phyloP scores from a whole-genome alignment of 2,329 filamentous ascomycete genomes.

The Boeremia exigua region DNA sequence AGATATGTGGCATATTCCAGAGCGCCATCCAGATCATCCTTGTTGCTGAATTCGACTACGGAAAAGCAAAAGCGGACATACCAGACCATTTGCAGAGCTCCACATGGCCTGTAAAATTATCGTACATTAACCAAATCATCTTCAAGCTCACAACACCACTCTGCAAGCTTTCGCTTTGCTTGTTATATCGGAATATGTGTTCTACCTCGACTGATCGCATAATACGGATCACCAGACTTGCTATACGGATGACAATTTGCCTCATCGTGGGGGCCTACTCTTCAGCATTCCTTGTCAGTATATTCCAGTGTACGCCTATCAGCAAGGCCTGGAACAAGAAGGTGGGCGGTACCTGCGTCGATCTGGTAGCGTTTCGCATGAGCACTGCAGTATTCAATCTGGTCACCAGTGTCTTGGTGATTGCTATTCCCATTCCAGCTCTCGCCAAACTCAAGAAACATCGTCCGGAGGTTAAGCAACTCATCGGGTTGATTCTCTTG shows the following conservation, averaged over 20 bases:
- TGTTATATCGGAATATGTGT: slow-evolving; percentile 17
- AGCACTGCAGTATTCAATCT: slow-evolving; percentile 19
- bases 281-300: slow-evolving; percentile 17
- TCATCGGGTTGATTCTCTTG: slow-evolving; percentile 13
- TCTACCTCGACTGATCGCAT: slow-evolving; percentile 12
- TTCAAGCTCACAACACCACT: slow-evolving; percentile 20
- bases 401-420: slow-evolving; percentile 12
- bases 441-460: slow-evolving; percentile 14
- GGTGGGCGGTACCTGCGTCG: slow-evolving; percentile 8
- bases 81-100: slow-evolving; percentile 3
- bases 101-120: slow-evolving; percentile 7
- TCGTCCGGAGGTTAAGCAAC: slow-evolving; percentile 14
- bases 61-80: slow-evolving; percentile 14
- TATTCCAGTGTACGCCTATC: slow-evolving; percentile 17
- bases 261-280: slow-evolving; percentile 16
- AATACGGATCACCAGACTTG: slow-evolving; percentile 11
- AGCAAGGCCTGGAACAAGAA: slow-evolving; percentile 17
- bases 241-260: slow-evolving; percentile 10
- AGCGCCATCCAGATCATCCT: slow-evolving; percentile 18
- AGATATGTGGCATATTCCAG: slow-evolving; percentile 14
- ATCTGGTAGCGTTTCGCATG: slow-evolving; percentile 15
- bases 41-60: slow-evolving; percentile 13
- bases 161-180: slow-evolving; percentile 16
- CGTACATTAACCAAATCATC: slow-evolving; percentile 19
- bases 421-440: slow-evolving; percentile 18